Evolutionary conservation across 2,329 filamentous ascomycete genomes (phyloP), one percentile per base, ranked within the genome.

Genomic region (Fusarium sacchari): DNA sequence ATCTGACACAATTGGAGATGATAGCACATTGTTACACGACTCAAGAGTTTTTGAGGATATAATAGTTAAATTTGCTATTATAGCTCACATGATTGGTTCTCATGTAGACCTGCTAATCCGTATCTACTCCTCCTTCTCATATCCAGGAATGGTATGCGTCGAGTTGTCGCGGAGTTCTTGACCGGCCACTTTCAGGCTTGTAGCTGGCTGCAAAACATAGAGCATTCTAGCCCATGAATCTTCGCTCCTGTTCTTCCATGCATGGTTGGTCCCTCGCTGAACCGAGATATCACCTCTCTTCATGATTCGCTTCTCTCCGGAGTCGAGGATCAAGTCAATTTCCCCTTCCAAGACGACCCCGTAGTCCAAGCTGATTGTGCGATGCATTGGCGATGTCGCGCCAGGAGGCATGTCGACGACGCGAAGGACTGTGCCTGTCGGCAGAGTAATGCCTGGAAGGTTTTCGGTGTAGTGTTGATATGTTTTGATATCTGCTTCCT

Each of bases 41-140:
- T 3, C 13, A 0, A 18, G 10, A 7, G n/a, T 15, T 2, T 13
- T 15, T 20, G 15, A n/a, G 15, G 22, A 7, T 2, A 18, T 0
- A 18, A 13, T 13, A 1, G 15, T n/a, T 9, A 0, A 9, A n/a
- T 17, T 7, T n/a, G 5, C 17, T 0, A 12, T 44, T 8, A 17
- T n/a, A 3, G 10, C 14, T 18, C 11, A 13, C 5, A 18, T n/a
- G 10, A 17, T 8, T 17, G 9, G 17, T 12, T 49, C 20, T 30
- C 1, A 22, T 13, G 7, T 30, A 5, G 7, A 30, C 7, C 6
- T 3, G 3, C 42, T 59, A 49, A 7, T n/a, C 4, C 22, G 32
- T 32, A 3, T 4, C 34, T n/a, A 0, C 24, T 4, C 22, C 13
- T 40, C 34, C 12, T 60, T 8, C 17, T 60, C 57, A 10, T 60